Percentiles rank a stretch among this genome's conserved stretches.
These are phyloP conservation scores for Entomophthora muscae DNA, from an alignment of 371 early-diverging fungal species.

Conservation along the genomic window DNA sequence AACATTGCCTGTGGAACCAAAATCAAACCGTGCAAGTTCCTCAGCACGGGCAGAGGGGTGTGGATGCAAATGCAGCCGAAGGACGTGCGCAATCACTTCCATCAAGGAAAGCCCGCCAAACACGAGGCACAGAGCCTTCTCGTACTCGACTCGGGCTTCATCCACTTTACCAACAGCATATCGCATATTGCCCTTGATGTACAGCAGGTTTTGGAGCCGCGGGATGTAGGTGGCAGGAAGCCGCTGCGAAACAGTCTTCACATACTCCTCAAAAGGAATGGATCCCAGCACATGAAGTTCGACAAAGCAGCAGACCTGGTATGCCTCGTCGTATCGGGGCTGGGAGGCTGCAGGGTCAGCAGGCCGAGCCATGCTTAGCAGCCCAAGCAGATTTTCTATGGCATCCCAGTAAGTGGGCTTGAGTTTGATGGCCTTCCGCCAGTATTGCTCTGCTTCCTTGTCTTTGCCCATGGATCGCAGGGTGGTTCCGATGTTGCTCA, in stretches of 20 bases:
- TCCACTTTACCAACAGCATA: conserved; percentile 52
- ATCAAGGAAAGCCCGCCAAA: conserved; percentile 45
- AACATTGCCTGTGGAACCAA: conserved; percentile 15
- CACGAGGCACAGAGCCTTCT: conserved; percentile 48
- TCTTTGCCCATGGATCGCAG: conserved; percentile 55
- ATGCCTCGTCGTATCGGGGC: conserved; percentile 56
- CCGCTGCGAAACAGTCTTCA: neutral
- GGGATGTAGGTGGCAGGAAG: conserved; percentile 17
- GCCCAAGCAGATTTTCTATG: conserved; percentile 68
- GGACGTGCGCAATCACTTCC: conserved; percentile 22
- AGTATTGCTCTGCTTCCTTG: conserved; percentile 64
- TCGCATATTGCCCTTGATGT: conserved; percentile 66
- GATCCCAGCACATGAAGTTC: conserved; percentile 35
- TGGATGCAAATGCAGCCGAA: conserved; percentile 2
- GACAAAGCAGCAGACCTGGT: conserved; percentile 61
- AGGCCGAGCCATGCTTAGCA: conserved; percentile 31
- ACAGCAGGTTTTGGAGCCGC: conserved; percentile 56
- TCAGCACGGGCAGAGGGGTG: neutral
- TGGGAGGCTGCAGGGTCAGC: conserved; percentile 9
- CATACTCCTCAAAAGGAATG: conserved; percentile 11
- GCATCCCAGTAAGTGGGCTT: conserved; percentile 88
- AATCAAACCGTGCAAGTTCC: conserved; percentile 1
- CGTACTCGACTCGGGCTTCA: conserved; percentile 61
- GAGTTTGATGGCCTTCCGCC: conserved; percentile 66
- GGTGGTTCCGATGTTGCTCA: conserved; percentile 83